Base-by-base conservation (phyloP, 208 protist species). In the Crithidia brevicula region DNA sequence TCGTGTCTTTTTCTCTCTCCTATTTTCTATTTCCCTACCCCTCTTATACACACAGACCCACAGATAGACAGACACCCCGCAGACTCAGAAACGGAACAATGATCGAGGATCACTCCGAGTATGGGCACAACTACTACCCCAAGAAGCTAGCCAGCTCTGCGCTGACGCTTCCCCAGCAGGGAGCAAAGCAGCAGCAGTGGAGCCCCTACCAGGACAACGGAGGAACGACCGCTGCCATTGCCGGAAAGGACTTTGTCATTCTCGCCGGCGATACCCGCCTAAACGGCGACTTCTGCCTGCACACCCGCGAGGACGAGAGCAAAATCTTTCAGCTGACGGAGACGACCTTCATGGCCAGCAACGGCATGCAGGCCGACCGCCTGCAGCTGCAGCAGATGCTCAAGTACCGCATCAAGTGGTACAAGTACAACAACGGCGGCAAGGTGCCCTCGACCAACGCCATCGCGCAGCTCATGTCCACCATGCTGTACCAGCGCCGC, bases 261-360 rank as follows among this genome's bases (percentile, higher is more conserved):
- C 69, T 99, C 50, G 99, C 98, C 28, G 97, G 84, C 38, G 99
- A 99, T 82, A 99, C 98, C 10, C 93, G 99, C 45, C 78, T 99
- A 72, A 98, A 94, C 74, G 87, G 89, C 40, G 97, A 98, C 57
- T 99, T 98, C 83, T 95, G 88, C 68, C 98, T 99, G 59, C 82
- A 94, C 67, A 96, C 97, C n/a, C 83, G 98, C 31, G 66, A 97
- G 40, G 87, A 98, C 57, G 58, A 60, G 36, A 88, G 94, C 40
- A 99, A 99, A 83, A 42, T 98, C 20, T 92, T 91, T 68, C 73
- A 98, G 79, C 79, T 99, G 47, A 98, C 97, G 8, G 83, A 95
- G 18, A 78, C 83, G 25, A 96, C 86, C 58, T 96, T 97, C 50
- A 72, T 99, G 42, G 98, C 94, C 28, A 96, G 93, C 52, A 91